phyloP scores from a whole-genome alignment of 306 rosid species.

The Prinsepia uniflora region DNA sequence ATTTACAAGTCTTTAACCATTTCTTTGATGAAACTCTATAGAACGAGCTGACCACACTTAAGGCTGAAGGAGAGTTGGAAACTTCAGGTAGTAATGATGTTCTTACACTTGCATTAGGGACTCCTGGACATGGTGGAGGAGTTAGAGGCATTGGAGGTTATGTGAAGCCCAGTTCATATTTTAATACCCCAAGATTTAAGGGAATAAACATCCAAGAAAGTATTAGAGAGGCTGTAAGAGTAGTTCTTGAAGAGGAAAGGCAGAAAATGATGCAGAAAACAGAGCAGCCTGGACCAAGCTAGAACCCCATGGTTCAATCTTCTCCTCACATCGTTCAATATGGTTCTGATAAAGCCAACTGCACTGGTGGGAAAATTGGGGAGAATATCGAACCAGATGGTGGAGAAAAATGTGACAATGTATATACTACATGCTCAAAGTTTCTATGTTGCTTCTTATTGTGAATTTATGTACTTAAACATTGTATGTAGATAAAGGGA shows the following conservation, averaged over 20 bases:
- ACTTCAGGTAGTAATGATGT: neutral
- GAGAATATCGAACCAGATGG: neutral
- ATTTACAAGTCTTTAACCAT: no score
- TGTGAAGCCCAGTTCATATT: neutral
- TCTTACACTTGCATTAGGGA: neutral
- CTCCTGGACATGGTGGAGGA: neutral
- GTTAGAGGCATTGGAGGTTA: neutral
- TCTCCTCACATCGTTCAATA: neutral
- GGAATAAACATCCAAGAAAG: neutral
- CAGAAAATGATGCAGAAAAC: neutral
- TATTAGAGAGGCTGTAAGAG: neutral
- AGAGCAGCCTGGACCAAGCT: no score
- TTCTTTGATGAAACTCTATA: no score
- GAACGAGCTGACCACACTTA: no score
- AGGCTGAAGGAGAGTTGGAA: neutral
- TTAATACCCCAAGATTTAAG: neutral
- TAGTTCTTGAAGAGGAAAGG: neutral
- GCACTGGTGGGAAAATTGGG: neutral
- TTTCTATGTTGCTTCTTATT: no score
- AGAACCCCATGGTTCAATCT: neutral
- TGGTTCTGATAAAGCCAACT: neutral
- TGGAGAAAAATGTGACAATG: no score
- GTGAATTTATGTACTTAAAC: no score
- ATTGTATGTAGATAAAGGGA: neutral
- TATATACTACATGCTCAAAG: no score